Base-by-base conservation (phyloP, 768 basidiomycete genomes). In the Coprinellus micaceus region DNA sequence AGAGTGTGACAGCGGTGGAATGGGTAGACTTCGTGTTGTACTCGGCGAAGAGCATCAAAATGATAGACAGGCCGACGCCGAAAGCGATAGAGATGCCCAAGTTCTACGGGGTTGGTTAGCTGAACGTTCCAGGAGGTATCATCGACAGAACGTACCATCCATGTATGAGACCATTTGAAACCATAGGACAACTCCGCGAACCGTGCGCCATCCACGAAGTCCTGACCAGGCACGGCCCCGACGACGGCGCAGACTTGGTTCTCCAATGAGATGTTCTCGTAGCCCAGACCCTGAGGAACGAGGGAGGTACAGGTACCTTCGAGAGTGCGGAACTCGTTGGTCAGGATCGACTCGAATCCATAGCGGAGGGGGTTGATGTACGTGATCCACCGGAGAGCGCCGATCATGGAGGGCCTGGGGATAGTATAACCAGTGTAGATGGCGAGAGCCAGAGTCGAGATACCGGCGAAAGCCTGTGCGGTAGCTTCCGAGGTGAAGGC, bases 241-340 rank as follows among this genome's bases (percentile, higher is more conserved):
- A 85, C 73, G 0, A 84, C 78, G 5, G 88, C 77, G 67, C 92
- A 94, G 3, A 88, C 85, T 67, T 91, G 91, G 65, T 92, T 89
- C 0, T 60, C 70, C 15, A 87, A 62, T 1, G 75, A 66, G 36
- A 86, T 66, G 39, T 76, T 74, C 57, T 82, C 80, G 59, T 90
- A 90, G 1, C 82, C 81, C 0, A 84, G 71, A 0, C 88, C 87
- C 10, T 70, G 73, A 3, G 89, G 85, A 0, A 85, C 82, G 13
- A 89, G 70, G 43, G 72, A 68, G 26, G 84, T 71, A 63, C 86
- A 87, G 21, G 69, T 63, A 39, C 85, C 89, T 4, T 86, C 66
- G 4, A 89, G 72, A 0, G 82, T 86, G 57, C 80, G 82, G 74
- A 94, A 94, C 67, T 96, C 91, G 71, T 94, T 95, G 26, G 83